Percentiles rank a stretch among this genome's conserved stretches.
Conservation (phyloP, 805 yeast species). For the Yarrowia deformans region DNA sequence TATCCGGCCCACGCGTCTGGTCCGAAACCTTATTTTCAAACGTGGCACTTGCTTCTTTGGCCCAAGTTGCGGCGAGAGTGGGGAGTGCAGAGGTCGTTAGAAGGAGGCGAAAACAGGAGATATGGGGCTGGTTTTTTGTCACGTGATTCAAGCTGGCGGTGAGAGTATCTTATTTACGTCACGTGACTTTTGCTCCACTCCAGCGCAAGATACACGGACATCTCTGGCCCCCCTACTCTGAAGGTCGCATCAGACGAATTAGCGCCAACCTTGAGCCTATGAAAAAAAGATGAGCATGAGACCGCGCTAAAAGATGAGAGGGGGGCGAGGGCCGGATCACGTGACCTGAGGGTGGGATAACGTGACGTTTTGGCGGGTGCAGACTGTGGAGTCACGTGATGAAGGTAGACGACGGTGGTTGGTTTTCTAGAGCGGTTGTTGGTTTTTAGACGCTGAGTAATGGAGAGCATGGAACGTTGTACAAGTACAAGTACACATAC, state of each 20-base stretch:
- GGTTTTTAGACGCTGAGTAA: no score
- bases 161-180: no score
- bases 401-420: no score
- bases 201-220: no score
- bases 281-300: not conserved
- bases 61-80: not conserved
- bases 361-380: not conserved
- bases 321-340: not conserved
- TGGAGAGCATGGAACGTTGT: no score
- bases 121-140: not conserved
- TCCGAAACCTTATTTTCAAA: not conserved
- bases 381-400: no score
- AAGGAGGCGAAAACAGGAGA: not conserved
- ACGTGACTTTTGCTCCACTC: no score
- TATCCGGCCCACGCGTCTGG: not conserved
- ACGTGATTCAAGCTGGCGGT: no score
- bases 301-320: not conserved
- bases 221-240: not conserved
- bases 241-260: not conserved
- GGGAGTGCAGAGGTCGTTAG: not conserved
- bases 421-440: no score
- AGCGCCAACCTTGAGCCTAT: no score
- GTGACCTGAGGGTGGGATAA: not conserved
- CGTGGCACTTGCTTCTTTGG: slow-evolving; percentile 2
- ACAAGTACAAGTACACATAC: no score